A percentile compares a stretch with the other conserved stretches of the same genome.
These are phyloP conservation scores for Chalara sp. DNA, from an alignment of 2,329 filamentous ascomycete species.

Conservation along the genomic window DNA sequence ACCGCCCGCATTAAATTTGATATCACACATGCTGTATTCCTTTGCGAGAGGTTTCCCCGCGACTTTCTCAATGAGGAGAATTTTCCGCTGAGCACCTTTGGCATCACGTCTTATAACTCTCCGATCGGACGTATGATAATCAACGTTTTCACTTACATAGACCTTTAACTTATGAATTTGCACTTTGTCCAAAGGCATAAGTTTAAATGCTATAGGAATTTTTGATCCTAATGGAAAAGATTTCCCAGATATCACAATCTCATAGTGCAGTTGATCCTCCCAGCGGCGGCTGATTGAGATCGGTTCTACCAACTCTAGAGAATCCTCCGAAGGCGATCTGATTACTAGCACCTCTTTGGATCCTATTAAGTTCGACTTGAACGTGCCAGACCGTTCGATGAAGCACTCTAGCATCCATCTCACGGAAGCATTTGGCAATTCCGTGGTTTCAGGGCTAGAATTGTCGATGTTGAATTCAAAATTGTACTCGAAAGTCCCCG, in stretches of 20 bases:
- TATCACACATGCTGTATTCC: constrained; percentile 58
- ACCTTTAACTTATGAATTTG: constrained; percentile 70
- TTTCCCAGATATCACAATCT: constrained; percentile 73
- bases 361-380: constrained; percentile 62
- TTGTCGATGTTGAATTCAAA: constrained; percentile 82
- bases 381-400: constrained; percentile 63
- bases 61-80: constrained; percentile 65
- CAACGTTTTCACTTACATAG: constrained; percentile 64
- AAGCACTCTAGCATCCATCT: constrained; percentile 64
- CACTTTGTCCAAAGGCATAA: constrained; percentile 67
- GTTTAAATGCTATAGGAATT: constrained; percentile 69
- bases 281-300: constrained; percentile 71
- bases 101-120: constrained; percentile 62
- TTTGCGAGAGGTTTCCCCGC: constrained; percentile 57
- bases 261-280: constrained; percentile 71
- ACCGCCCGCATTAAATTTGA: constrained; percentile 59
- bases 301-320: constrained; percentile 65
- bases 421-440: constrained; percentile 63
- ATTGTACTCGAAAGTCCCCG: constrained; percentile 37
- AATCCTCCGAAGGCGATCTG: constrained; percentile 62
- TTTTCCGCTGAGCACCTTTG: constrained; percentile 45
- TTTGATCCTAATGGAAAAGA: constrained; percentile 66
- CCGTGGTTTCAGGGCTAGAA: constrained; percentile 64
- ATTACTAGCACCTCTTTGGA: constrained; percentile 62
- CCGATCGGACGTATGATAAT: constrained; percentile 63